Evolutionary conservation across 805 yeast species (phyloP), one percentile per base, ranked within the genome.

Genomic region (Kockiozyma suomiensis): DNA sequence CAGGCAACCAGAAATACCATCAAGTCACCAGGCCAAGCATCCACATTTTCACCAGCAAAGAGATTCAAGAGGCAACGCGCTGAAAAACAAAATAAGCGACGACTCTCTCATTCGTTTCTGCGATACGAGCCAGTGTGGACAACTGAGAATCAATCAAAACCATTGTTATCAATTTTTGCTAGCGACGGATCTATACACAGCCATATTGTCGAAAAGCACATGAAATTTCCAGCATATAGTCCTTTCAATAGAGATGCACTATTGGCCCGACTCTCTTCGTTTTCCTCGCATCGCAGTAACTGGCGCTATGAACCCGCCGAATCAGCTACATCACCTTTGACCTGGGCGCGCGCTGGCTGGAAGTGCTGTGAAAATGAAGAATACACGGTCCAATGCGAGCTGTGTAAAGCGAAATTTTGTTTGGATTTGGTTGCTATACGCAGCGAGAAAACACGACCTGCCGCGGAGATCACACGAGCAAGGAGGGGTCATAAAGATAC

Each of bases 341-440:
- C 50, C 7, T 54, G 65, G 61, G 63, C 67, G 2, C 54, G 62
- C 8, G 54, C 51, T 10, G 67, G 67, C 47, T 64, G 67, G 67
- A 23, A 25, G 4, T 48, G 58, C 32, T 32, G 17, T 19, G 38
- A 28, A 15, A 38, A 23, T 12, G 23, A 48, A 17, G 32, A 17
- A 7, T 40, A 17, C 21, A 19, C 38, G 7, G 53, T 56, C n/a
- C 13, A 32, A 15, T 59, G 64, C 54, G 15, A 17, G 7, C n/a
- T 50, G 10, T 59, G 64, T 46, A 32, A 50, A 25, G 17, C 54
- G 13, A 40, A 19, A 28, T 54, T 32, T 13, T 10, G 10, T 7
- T 37, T 32, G 6, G 50, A 42, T 28, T 8, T 58, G 30, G 23
- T 46, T 8, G 19, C 42, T 4, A 8, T 42, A 3, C 40, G 30